These are phyloP conservation scores for Moniliella sp. DNA, from an alignment of 1,284 basidiomycete genomes.

Conservation along the genomic window DNA sequence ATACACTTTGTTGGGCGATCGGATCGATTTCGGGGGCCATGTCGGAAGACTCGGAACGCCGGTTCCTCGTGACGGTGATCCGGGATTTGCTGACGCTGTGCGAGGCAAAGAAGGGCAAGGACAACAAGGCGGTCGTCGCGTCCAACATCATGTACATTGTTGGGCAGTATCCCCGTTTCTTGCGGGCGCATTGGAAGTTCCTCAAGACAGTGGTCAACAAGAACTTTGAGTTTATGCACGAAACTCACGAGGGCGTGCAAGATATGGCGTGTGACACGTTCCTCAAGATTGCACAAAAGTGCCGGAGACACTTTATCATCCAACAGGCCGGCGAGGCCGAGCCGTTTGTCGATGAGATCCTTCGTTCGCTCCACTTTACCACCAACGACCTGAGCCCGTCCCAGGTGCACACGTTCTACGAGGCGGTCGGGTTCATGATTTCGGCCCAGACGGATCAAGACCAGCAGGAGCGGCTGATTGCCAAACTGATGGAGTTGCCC, in stretches of 20 bases:
- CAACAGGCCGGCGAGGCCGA: constrained; percentile 91
- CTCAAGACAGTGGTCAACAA: constrained; percentile 99
- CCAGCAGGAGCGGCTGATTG: constrained; percentile 80
- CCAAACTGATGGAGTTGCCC: constrained; percentile 86
- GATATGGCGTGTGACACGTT: constrained; percentile 99
- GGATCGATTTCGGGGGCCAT: constrained; percentile 97
- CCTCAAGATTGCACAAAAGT: constrained; percentile 99
- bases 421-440: constrained; percentile 98
- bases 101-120: constrained; percentile 96
- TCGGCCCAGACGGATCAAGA: constrained; percentile 93
- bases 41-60: constrained; percentile 94
- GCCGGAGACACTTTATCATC: constrained; percentile 91
- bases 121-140: constrained; percentile 98
- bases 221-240: constrained; percentile 99
- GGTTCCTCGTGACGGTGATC: constrained; percentile 96
- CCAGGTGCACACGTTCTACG: constrained; percentile 46
- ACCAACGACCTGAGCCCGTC: constrained; percentile 84
- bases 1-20: constrained; percentile 98
- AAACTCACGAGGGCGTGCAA: constrained; percentile 98
- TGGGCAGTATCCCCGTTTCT: constrained; percentile 94
- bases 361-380: constrained; percentile 73
- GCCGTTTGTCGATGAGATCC: constrained; percentile 93
- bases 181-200: constrained; percentile 99
- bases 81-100: constrained; percentile 88
- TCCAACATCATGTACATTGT: constrained; percentile 99